A percentile compares a stretch with the other conserved stretches of the same genome.
Evolutionary conservation across 2,329 filamentous ascomycete species (phyloP).

Genomic region (Geosmithia putterillii): DNA sequence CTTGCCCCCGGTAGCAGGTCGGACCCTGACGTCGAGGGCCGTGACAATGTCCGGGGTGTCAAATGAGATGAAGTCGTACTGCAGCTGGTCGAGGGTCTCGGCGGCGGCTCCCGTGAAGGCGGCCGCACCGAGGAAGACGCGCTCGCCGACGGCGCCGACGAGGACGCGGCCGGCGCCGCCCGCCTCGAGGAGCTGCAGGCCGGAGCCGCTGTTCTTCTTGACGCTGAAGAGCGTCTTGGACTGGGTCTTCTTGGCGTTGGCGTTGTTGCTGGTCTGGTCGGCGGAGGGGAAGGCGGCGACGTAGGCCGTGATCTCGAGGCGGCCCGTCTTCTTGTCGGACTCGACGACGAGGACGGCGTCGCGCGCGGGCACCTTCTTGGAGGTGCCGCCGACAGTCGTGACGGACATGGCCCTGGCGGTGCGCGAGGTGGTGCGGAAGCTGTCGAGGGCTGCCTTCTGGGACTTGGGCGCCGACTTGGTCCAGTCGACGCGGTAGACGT

Average conservation of each 20-base stretch:
- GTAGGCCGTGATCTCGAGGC: slow-evolving; percentile 32
- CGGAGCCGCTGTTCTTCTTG: slow-evolving; percentile 17
- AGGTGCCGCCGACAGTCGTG: slow-evolving; percentile 14
- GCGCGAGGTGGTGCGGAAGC: slow-evolving; percentile 27
- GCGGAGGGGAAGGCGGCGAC: slow-evolving; percentile 20
- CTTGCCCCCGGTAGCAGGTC: slow-evolving; percentile 7
- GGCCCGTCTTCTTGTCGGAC: slow-evolving; percentile 19
- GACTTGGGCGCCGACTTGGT: slow-evolving; percentile 20
- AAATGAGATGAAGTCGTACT: slow-evolving; percentile 46
- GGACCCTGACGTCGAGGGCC: slow-evolving; percentile 49
- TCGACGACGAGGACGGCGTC: slow-evolving; percentile 38
- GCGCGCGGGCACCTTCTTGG: slow-evolving; percentile 8
- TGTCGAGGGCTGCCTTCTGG: slow-evolving; percentile 21
- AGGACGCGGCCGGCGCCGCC: slow-evolving; percentile 45
- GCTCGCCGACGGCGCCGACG: slow-evolving; percentile 24
- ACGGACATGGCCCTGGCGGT: slow-evolving; percentile 33
- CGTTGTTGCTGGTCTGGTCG: slow-evolving; percentile 4
- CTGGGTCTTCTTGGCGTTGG: slow-evolving; percentile 7
- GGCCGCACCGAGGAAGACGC: slow-evolving; percentile 20
- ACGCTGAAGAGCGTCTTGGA: slow-evolving; percentile 23
- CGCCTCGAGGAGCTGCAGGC: slow-evolving; percentile 29
- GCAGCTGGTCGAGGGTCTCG: slow-evolving; percentile 13
- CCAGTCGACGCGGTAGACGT: slow-evolving; percentile 48
- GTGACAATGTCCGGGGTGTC: slow-evolving; percentile 52
- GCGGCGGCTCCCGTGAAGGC: slow-evolving; percentile 7